Evolutionary conservation across 179 eudicot genomes (phyloP).

Genomic region (Silene noctiflora): DNA sequence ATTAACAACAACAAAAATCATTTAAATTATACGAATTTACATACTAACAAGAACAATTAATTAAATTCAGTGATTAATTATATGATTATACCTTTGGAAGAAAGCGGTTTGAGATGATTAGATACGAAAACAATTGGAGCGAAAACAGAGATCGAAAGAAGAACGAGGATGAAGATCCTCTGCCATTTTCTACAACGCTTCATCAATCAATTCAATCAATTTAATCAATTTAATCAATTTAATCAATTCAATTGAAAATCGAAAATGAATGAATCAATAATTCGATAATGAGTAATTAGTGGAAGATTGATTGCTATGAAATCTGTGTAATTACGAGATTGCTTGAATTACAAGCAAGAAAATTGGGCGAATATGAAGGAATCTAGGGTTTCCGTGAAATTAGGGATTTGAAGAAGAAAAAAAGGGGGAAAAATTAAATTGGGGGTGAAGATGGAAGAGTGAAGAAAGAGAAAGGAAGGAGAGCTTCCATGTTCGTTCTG

Average conservation of each 20-base stretch:
- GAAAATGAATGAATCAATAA: constrained; percentile 5
- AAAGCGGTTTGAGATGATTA: constrained; percentile 38
- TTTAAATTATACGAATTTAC: neutral
- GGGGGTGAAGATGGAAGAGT: neutral
- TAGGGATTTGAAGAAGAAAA: constrained; percentile 23
- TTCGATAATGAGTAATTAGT: neutral
- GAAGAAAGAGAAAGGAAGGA: constrained; percentile 1
- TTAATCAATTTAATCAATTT: constrained; percentile 21
- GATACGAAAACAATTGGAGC: constrained; percentile 68
- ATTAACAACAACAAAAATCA: constrained; percentile 9
- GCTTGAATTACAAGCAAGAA: neutral
- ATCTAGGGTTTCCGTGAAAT: constrained; percentile 29
- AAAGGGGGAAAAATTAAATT: constrained; percentile 17
- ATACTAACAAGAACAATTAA: neutral
- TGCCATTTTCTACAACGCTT: constrained; percentile 52
- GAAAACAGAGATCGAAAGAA: constrained; percentile 58
- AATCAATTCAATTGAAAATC: neutral
- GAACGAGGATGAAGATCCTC: constrained; percentile 87
- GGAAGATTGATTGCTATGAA: neutral
- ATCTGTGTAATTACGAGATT: neutral
- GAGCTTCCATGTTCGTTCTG: constrained; percentile 29
- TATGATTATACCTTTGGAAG: constrained; percentile 40
- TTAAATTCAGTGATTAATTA: neutral
- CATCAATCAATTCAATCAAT: constrained; percentile 39
- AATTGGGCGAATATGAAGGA: neutral